phyloP scores from a whole-genome alignment of 805 yeast species.

The Cyberlindnera mycetangii region DNA sequence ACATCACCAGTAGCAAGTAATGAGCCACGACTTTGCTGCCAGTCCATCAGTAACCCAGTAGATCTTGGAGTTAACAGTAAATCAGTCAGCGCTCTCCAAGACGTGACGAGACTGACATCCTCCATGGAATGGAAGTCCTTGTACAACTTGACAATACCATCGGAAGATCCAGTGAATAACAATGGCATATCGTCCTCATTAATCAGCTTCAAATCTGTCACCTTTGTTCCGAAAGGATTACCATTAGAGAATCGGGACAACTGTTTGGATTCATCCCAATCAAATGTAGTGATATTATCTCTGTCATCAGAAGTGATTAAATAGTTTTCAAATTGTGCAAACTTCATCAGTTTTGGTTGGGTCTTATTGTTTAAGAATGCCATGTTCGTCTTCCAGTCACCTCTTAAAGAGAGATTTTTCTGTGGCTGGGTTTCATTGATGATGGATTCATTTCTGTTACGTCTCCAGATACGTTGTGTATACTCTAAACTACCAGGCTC shows the following conservation, averaged over 20 bases:
- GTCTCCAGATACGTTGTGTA: slow-evolving; percentile 79
- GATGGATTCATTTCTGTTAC: slow-evolving; percentile 82
- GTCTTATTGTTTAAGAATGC: slow-evolving; percentile 65
- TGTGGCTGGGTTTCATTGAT: slow-evolving; percentile 89
- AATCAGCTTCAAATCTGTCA: slow-evolving; percentile 80
- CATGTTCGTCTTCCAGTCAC: slow-evolving; percentile 75
- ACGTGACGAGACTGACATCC: slow-evolving; percentile 62
- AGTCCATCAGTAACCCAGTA: slow-evolving; percentile 82
- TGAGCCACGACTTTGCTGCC: slow-evolving; percentile 97
- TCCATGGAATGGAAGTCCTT: slow-evolving; percentile 63
- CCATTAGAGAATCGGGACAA: slow-evolving; percentile 74
- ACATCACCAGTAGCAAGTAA: slow-evolving; percentile 93
- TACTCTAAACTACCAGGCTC: slow-evolving; percentile 91
- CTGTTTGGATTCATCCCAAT: slow-evolving; percentile 66
- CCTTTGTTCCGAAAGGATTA: slow-evolving; percentile 83
- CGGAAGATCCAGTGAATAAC: slow-evolving; percentile 84
- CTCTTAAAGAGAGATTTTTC: slow-evolving; percentile 75
- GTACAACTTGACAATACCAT: slow-evolving; percentile 88
- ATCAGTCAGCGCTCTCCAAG: slow-evolving; percentile 94
- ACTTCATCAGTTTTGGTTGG: slow-evolving; percentile 74
- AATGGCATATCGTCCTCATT: slow-evolving; percentile 93
- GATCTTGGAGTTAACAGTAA: slow-evolving; percentile 75
- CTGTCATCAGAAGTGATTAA: slow-evolving; percentile 78
- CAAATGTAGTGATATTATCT: slow-evolving; percentile 82
- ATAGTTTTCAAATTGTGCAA: slow-evolving; percentile 88